Conservation (phyloP, 2,329 filamentous ascomycete species). For the Neopestalotiopsis sp. region DNA sequence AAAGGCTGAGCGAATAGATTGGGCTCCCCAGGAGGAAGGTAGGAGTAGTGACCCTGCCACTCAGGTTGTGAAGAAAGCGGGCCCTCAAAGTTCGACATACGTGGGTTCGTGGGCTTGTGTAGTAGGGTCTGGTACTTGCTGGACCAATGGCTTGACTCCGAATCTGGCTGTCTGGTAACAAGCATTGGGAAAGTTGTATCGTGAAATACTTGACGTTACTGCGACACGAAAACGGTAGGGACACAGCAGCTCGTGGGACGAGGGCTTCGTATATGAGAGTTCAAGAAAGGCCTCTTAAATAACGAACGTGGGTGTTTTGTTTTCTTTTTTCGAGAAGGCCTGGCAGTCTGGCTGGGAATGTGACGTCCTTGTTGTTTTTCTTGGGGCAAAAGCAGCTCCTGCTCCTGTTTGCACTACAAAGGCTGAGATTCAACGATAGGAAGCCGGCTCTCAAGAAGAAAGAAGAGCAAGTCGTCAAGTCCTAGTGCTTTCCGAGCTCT, state of each 20-base stretch:
- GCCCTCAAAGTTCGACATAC: slow-evolving; percentile 64
- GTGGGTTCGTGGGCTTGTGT: slow-evolving; percentile 52
- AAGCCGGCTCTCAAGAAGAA: neutral
- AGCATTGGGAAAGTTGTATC: slow-evolving; percentile 54
- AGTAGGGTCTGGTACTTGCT: slow-evolving; percentile 56
- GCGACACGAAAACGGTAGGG: slow-evolving; percentile 14
- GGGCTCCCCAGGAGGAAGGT: slow-evolving; percentile 51
- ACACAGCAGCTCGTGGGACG: slow-evolving; percentile 22
- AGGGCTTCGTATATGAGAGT: slow-evolving; percentile 5
- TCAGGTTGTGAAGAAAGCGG: slow-evolving; percentile 60
- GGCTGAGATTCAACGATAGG: neutral
- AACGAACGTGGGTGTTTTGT: neutral
- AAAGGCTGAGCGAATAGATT: slow-evolving; percentile 52
- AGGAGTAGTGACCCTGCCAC: slow-evolving; percentile 63
- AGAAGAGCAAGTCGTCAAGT: neutral
- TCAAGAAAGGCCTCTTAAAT: neutral
- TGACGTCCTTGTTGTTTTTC: neutral
- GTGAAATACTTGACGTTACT: slow-evolving; percentile 3
- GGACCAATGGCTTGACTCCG: slow-evolving; percentile 62
- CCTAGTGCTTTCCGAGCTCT: slow-evolving; percentile 6
- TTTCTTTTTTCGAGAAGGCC: neutral
- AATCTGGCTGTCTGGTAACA: slow-evolving; percentile 58
- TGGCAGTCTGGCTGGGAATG: neutral
- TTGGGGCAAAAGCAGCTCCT: neutral
- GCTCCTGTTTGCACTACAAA: neutral